Evolutionary conservation across 2,329 filamentous ascomycete genomes (phyloP), one percentile per base, ranked within the genome.

Genomic region (Gyromitra esculenta): DNA sequence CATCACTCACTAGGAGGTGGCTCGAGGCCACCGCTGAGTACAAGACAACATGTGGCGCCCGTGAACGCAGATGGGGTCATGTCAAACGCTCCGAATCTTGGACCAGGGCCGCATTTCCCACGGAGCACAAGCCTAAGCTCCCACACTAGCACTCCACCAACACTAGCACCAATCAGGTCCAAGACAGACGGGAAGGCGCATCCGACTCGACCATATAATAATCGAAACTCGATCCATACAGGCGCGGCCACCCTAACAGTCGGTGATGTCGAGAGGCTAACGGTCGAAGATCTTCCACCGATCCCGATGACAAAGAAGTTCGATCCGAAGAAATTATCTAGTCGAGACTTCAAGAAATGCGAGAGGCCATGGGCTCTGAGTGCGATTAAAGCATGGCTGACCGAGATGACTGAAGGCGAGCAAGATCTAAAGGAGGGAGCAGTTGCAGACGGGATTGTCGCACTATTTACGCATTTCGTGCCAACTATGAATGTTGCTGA

Each of bases 401-500:
- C 92, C 75, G 90, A 91, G 73, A 91, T 98, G 88, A 93, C 93
- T 15, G 94, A 97, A 80, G 94, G 95, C 50, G 95, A 97, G 82
- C 90, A 91, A 9, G 94, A 99, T 83, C 85, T 99, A 60, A 94
- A 92, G 82, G 89, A 92, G 82, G 92, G 93, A 81, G 91, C 92
- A 1, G 90, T 99, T 66, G 91, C 93, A 75, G 94, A 98, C 80
- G 94, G 93, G 1, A 87, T 99, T 54, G 90, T 97, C 54, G 92
- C 91, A 39, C 86, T 99, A 5, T 98, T 99, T 83, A 97, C 93
- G 1, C 89, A 92, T 84, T 98, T 97, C 83, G 94, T 99, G 0
- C 94, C 96, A 0, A 99, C 94, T 0, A 97, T 99, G 93, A 98
- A 99, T 81, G 95, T 96, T 54, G 94, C 95, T 5, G 96, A 99